A percentile compares a stretch with the other conserved stretches of the same genome.
These are phyloP conservation scores for Pezizomycotina sp. DNA, from an alignment of 2,329 filamentous ascomycete species.

Conservation along the genomic window DNA sequence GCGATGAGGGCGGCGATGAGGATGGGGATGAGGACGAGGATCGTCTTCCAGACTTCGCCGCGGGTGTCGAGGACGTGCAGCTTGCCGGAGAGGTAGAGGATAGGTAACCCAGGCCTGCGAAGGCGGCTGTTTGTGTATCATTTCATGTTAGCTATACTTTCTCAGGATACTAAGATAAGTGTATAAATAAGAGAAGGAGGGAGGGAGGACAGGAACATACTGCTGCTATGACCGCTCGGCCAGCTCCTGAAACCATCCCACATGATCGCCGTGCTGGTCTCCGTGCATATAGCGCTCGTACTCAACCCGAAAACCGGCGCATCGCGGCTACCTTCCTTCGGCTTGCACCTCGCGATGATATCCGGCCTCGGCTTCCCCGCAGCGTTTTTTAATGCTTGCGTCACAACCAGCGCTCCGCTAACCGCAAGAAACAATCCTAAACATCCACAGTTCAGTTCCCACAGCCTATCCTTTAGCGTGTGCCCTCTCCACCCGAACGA, in stretches of 20 bases:
- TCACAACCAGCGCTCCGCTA: constrained; percentile 41
- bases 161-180: too few species aligned
- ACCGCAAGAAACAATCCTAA: constrained; percentile 40
- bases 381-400: constrained; percentile 42
- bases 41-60: constrained; percentile 43
- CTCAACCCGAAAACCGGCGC: constrained; percentile 25
- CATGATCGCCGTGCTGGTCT: constrained; percentile 49
- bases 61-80: constrained; percentile 43
- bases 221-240: constrained; percentile 63
- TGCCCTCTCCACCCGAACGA: too few species aligned
- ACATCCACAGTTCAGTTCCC: constrained; percentile 45
- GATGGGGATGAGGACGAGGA: constrained; percentile 38
- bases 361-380: constrained; percentile 65
- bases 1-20: constrained; percentile 40
- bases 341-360: constrained; percentile 72
- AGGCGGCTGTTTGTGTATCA: constrained; percentile 32
- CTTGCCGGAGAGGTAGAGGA: constrained; percentile 44
- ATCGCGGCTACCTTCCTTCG: constrained; percentile 35
- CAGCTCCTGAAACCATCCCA: constrained; percentile 77
- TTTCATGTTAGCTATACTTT: too few species aligned
- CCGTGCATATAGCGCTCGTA: constrained; percentile 58
- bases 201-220: too few species aligned
- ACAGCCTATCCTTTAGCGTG: constrained; percentile 40
- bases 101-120: constrained; percentile 43
- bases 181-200: constrained; percentile 16